Conservation (phyloP, 2,329 filamentous ascomycete genomes). For the Hypoxylon sp. region DNA sequence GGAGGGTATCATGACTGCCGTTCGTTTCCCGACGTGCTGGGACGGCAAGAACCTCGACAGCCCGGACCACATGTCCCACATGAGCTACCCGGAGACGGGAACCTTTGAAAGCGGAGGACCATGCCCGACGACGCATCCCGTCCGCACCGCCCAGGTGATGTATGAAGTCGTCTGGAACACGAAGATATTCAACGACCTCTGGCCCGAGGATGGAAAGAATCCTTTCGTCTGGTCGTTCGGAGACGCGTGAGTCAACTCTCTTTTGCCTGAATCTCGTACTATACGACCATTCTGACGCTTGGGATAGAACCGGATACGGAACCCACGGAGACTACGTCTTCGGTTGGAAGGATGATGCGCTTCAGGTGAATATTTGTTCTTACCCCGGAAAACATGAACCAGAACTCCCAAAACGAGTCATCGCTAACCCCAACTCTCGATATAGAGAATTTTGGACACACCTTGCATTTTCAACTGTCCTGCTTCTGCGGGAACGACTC, state of each 20-base stretch:
- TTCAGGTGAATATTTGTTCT: background rate
- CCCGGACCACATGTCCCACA: constrained; percentile 24
- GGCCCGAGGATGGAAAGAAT: constrained; percentile 49
- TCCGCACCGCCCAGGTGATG: constrained; percentile 69
- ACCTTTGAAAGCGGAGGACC: constrained; percentile 52
- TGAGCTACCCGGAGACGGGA: constrained; percentile 55
- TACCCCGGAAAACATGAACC: constrained; percentile 42
- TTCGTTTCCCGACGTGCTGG: constrained; percentile 66
- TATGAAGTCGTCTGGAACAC: constrained; percentile 67
- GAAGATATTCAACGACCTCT: constrained; percentile 46
- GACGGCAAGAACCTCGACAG: constrained; percentile 52
- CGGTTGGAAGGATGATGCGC: constrained; percentile 50
- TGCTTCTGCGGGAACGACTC: background rate
- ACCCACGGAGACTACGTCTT: constrained; percentile 56
- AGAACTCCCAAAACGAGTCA: constrained; percentile 51
- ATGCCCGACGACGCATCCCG: constrained; percentile 63
- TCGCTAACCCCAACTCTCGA: background rate
- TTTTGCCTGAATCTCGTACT: background rate
- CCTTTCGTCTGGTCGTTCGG: constrained; percentile 48
- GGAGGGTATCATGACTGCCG: constrained; percentile 60
- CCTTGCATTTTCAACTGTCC: background rate
- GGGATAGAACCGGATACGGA: constrained; percentile 37
- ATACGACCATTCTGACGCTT: constrained; percentile 2
- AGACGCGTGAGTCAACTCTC: constrained; percentile 39
- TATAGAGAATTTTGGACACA: background rate